phyloP scores from a whole-genome alignment of 2,329 filamentous ascomycete genomes.

The Dichotomopilus funicola region DNA sequence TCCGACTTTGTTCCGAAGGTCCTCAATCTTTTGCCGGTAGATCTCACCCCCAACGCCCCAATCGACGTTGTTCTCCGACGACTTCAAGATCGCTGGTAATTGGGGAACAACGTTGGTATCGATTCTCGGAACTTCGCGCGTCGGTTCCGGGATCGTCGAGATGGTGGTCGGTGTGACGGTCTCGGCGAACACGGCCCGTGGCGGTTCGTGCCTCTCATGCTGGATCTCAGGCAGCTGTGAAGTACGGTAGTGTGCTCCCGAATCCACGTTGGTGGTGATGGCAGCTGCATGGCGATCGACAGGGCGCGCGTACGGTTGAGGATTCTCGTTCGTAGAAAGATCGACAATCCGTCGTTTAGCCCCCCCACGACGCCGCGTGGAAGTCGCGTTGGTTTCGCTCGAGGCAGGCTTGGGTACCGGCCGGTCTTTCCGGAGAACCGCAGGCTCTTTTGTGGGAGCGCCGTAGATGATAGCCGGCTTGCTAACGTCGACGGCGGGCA shows the following conservation, averaged over 20 bases:
- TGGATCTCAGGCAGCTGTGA: conserved; percentile 37
- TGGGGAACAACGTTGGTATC: conserved; percentile 33
- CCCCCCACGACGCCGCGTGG: conserved; percentile 53
- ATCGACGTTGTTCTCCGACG: conserved; percentile 38
- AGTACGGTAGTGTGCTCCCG: conserved; percentile 38
- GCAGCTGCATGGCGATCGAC: conserved; percentile 26
- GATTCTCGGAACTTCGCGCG: conserved; percentile 33
- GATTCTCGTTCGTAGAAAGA: conserved; percentile 47
- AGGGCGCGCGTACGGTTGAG: conserved; percentile 23
- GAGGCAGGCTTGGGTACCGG: conserved; percentile 46
- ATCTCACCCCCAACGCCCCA: conserved; percentile 67
- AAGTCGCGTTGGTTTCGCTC: conserved; percentile 52
- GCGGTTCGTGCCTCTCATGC: conserved; percentile 33
- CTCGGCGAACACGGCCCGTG: conserved; percentile 26
- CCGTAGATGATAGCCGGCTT: conserved; percentile 58
- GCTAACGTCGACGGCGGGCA: conserved; percentile 58
- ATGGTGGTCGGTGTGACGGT: conserved; percentile 30
- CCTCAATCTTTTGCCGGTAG: conserved; percentile 84
- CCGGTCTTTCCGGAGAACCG: conserved; percentile 54
- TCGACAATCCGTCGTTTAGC: conserved; percentile 61
- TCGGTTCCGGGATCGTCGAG: conserved; percentile 25
- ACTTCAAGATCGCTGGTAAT: conserved; percentile 28
- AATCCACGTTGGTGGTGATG: conserved; percentile 22
- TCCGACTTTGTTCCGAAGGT: conserved; percentile 76
- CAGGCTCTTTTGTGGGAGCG: conserved; percentile 38